Evolutionary conservation across 371 early-diverging fungal genomes (phyloP), one percentile per base, ranked within the genome.

Genomic region (Synchytrium microbalum): DNA sequence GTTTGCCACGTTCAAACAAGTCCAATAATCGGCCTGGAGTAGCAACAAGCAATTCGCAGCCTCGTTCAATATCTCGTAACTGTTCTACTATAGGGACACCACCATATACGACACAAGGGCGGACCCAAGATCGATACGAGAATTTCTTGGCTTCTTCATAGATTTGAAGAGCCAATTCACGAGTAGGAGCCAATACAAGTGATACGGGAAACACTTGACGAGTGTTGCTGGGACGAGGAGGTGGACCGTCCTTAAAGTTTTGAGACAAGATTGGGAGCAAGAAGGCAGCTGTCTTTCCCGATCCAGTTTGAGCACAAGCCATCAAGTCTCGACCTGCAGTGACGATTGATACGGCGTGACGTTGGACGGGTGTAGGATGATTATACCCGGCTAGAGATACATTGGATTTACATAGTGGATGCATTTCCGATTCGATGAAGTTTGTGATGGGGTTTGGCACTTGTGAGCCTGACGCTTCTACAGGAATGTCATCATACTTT

Each of bases 1-100:
- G 75, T 56, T 87, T 85, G 14, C 89, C 89, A 60, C 96, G 90
- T 73, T 96, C 96, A 32, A 99, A 80, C 67, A 98, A 76, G 72
- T 98, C 99, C 13, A 93, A 91, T 51, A 99, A 84, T 63, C 98
- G 91, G 25, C 99, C 99, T 10, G 99, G 99, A 0, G 99, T 98
- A 24, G 99, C 99, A 27, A 88, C 83, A n/a, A 86, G 65, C 32
- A 88, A 70, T 64, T 76, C 80, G 66, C 80, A 79, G 8, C 84
- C 84, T 32, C 79, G 73, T 60, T 75, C 75, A 24, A 84, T 60
- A 58, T 78, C 74, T 26, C 76, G 68, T 16, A 73, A 54, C 62
- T 79, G 78, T 28, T 80, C 80, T 28, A 51, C 57, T 69, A 80
- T 79, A 58, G 80, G 74, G 30, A 69, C 69, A 32, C 84, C 84